Evolutionary conservation across 2,329 filamentous ascomycete species (phyloP).

Genomic region (Massarina eburnea): DNA sequence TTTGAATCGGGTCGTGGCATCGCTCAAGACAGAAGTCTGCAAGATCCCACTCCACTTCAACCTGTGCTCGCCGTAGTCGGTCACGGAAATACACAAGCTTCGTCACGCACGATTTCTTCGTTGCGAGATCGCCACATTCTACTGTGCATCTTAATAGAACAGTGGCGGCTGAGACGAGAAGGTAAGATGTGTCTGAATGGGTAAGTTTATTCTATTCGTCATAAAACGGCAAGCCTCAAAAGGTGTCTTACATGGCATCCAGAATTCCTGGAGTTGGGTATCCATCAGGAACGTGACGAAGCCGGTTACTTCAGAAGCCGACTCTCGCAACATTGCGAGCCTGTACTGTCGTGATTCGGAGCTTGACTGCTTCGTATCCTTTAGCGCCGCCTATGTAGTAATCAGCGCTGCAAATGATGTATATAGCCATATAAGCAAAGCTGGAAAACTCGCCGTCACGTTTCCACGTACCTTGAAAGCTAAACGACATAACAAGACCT

Average conservation of each 20-base stretch:
- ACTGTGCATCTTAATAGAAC: conserved; percentile 19
- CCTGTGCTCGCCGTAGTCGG: conserved; percentile 10
- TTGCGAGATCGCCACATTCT: conserved; percentile 11
- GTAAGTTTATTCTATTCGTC: too few species aligned
- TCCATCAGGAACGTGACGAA: conserved; percentile 12
- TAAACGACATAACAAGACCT: conserved; percentile 15
- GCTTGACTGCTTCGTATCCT: background rate
- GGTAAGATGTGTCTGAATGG: conserved; percentile 19
- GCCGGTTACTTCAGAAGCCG: conserved; percentile 8
- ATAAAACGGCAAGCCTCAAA: too few species aligned
- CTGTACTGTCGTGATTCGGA: conserved; percentile 12
- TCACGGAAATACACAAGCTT: conserved; percentile 12
- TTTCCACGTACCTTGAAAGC: conserved; percentile 10
- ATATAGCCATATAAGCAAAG: too few species aligned
- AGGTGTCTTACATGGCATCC: conserved; percentile 15
- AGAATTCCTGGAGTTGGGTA: conserved; percentile 18
- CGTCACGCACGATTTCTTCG: conserved; percentile 7
- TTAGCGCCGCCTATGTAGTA: conserved; percentile 1
- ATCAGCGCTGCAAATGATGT: background rate
- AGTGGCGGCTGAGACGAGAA: conserved; percentile 20
- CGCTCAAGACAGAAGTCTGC: conserved; percentile 23
- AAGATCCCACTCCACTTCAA: conserved; percentile 15
- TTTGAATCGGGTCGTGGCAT: conserved; percentile 22
- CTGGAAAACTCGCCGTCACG: too few species aligned
- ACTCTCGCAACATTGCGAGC: conserved; percentile 13